A percentile compares a stretch with the other conserved stretches of the same genome.
Conservation (phyloP, 768 basidiomycete genomes). For the Mycena latifolia region DNA sequence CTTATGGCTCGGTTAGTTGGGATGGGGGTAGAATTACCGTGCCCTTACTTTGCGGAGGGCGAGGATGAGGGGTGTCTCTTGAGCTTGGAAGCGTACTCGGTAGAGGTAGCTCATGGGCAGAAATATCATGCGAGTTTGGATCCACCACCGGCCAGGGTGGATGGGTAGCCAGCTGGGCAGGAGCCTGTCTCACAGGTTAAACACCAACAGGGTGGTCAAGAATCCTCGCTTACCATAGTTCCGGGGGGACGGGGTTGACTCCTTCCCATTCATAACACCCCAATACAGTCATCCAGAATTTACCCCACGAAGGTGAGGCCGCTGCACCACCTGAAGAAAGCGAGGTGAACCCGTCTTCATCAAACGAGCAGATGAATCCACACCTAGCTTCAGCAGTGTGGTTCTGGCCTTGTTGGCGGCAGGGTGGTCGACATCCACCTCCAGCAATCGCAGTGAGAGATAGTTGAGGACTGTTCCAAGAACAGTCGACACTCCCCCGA, state of each 20-base stretch:
- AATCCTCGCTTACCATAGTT: conserved; percentile 75
- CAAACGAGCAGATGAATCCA: no score
- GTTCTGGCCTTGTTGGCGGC: conserved; percentile 83
- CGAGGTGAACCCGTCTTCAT: not conserved
- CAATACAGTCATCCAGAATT: conserved; percentile 93
- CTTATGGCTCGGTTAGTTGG: conserved; percentile 43
- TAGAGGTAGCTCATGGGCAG: conserved; percentile 93
- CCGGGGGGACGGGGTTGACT: conserved; percentile 89
- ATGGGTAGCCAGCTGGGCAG: conserved; percentile 92
- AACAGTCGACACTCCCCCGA: conserved; percentile 91
- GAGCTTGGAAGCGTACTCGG: conserved; percentile 72
- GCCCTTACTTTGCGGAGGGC: conserved; percentile 76
- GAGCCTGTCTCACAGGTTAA: conserved; percentile 63
- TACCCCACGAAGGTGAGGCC: conserved; percentile 91
- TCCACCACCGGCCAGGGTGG: conserved; percentile 98
- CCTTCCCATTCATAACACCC: conserved; percentile 94
- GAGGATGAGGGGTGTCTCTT: conserved; percentile 80
- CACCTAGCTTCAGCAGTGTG: conserved; percentile 87
- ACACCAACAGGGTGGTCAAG: not conserved
- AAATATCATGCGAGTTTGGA: conserved; percentile 93
- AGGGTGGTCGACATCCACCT: conserved; percentile 87
- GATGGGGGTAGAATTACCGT: no score
- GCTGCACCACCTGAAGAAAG: conserved; percentile 74
- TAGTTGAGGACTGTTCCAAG: conserved; percentile 97
- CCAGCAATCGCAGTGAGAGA: conserved; percentile 84